Conservation (phyloP, 2,329 filamentous ascomycete species). For the Cryphonectria carpinicola region DNA sequence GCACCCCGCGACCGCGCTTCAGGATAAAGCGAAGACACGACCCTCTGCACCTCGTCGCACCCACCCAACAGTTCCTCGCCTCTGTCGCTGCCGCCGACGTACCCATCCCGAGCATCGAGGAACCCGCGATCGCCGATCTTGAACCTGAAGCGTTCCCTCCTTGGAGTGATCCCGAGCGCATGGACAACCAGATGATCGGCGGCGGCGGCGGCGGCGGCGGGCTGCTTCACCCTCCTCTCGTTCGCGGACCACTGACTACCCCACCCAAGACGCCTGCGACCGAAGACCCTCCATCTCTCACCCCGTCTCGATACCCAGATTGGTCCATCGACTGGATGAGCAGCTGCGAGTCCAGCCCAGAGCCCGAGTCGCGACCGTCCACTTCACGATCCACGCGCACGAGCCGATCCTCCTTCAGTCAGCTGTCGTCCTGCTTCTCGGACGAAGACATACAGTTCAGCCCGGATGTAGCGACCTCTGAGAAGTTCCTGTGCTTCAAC, state of each 20-base stretch:
- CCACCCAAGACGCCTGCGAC: constrained; percentile 64
- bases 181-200: constrained; percentile 32
- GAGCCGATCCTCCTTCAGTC: constrained; percentile 60
- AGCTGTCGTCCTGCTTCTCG: constrained; percentile 55
- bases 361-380: constrained; percentile 62
- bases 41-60: constrained; percentile 54
- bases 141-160: constrained; percentile 31
- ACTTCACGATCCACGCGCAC: constrained; percentile 64
- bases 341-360: constrained; percentile 61
- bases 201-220: constrained; percentile 33
- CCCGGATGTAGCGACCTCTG: constrained; percentile 49
- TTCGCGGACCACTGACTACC: constrained; percentile 51
- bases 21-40: constrained; percentile 59
- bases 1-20: constrained; percentile 57
- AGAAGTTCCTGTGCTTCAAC: constrained; percentile 32
- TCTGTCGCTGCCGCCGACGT: constrained; percentile 68
- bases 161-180: constrained; percentile 46
- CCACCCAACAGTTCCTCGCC: constrained; percentile 68
- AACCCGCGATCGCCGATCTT: constrained; percentile 45
- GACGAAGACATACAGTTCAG: constrained; percentile 60
- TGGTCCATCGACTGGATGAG: constrained; percentile 64
- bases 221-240: constrained; percentile 33
- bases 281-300: constrained; percentile 47
- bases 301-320: constrained; percentile 56
- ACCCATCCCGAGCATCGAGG: constrained; percentile 67